Conservation (phyloP, 148 eudicot species). For the Salicornia ramosissima region DNA sequence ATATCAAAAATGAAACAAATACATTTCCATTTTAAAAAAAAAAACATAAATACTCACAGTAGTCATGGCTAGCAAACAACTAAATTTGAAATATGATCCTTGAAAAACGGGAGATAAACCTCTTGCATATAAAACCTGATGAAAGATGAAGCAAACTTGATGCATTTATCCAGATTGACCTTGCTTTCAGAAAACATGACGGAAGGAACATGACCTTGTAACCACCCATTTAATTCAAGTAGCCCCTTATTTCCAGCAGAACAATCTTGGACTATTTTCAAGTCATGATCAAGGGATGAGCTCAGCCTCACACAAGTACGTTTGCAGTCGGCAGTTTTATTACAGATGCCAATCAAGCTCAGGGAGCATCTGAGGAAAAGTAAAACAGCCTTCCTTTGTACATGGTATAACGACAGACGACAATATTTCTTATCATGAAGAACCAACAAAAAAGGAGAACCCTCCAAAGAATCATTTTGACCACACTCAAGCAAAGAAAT, state of each 20-base stretch:
- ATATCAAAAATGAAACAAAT: background rate
- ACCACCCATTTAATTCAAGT: conserved; percentile 62
- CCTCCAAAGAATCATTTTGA: conserved; percentile 50
- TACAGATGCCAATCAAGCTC: conserved; percentile 38
- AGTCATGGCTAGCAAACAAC: background rate
- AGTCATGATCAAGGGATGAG: conserved; percentile 21
- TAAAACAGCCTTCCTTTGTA: conserved; percentile 65
- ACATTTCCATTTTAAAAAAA: background rate
- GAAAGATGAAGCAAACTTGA: conserved; percentile 55
- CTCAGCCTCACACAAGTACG: conserved; percentile 32
- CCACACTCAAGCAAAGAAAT: conserved; percentile 27
- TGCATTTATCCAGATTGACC: conserved; percentile 37
- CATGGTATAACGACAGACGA: conserved; percentile 40
- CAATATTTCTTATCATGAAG: conserved; percentile 19
- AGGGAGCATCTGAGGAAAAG: conserved; percentile 68
- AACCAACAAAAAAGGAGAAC: conserved; percentile 57
- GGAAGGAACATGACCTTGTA: conserved; percentile 41
- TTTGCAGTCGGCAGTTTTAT: conserved; percentile 26
- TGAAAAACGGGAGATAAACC: conserved; percentile 34
- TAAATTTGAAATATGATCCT: background rate
- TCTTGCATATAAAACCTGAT: conserved; percentile 65
- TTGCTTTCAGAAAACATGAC: conserved; percentile 28
- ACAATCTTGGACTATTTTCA: conserved; percentile 23
- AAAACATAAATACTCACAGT: background rate
- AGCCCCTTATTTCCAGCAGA: conserved; percentile 40